phyloP scores from a whole-genome alignment of 257 asterid species.

The Hygrophila difformis region DNA sequence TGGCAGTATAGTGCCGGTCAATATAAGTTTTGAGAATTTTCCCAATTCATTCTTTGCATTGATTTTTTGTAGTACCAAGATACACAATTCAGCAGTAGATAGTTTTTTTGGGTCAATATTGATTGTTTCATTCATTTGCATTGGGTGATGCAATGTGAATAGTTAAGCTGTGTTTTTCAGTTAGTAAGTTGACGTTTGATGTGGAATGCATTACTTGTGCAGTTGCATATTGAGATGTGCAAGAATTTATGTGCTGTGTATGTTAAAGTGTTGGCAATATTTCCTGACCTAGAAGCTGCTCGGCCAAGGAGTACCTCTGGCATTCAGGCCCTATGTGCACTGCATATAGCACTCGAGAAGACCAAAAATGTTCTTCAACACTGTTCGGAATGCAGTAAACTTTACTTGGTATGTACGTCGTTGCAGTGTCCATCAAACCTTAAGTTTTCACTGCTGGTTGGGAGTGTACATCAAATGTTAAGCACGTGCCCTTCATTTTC shows the following conservation, averaged over 20 bases:
- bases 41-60: background rate
- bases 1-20: too few relatives aligned
- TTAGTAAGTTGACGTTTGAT: conserved; percentile 11
- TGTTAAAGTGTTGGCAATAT: conserved; percentile 67
- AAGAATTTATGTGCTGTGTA: conserved; percentile 64
- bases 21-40: too few relatives aligned
- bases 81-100: background rate
- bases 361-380: conserved; percentile 89
- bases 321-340: conserved; percentile 92
- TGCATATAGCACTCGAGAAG: conserved; percentile 98
- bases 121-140: background rate
- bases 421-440: background rate
- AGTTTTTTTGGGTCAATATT: background rate
- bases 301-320: conserved; percentile 98
- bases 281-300: conserved; percentile 94
- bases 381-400: conserved; percentile 94
- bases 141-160: background rate
- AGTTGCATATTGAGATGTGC: conserved; percentile 99
- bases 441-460: conserved; percentile 1
- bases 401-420: conserved; percentile 63
- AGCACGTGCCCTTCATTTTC: background rate
- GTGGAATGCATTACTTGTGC: conserved; percentile 25
- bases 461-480: too few relatives aligned
- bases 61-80: background rate
- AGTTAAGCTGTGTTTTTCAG: background rate